Base-by-base conservation (phyloP, 1,284 basidiomycete species). In the Ustilago loliicola region DNA sequence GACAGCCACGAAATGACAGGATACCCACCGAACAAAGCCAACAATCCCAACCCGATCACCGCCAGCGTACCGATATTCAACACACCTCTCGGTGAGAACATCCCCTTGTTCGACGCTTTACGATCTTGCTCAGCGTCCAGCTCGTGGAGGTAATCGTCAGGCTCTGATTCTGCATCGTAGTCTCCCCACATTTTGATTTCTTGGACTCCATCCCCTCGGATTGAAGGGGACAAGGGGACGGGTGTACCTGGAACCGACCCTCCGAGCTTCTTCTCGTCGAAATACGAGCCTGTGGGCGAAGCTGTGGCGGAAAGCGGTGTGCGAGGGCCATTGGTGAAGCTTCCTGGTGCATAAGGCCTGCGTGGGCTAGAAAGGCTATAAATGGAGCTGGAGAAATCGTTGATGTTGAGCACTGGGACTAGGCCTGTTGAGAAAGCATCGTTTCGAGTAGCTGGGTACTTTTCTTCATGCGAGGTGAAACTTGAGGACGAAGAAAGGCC, bases 1-100 rank as follows among this genome's bases (percentile, higher is more conserved):
- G 50, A 50, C 15, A 72, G 48, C 59, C 61, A 74, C 2, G 72
- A 64, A 25, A 79, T 63, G 57, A 83, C 72, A 3, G 81, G 81
- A 27, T 82, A 80, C 0, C 72, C 80, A 11, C 66, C 71, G 36
- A 83, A 80, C 47, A 83, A 61, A 19, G 62, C 63, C 15, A 82
- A 47, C 34, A 83, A 55, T 5, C 59, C 79, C 4, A 69, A 15
- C 1, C 71, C 60, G 38, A 82, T 57, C 10, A 83, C 11, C 0
- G 61, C 32, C 11, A 83, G 52, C 7, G 68, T 66, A 8, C 68
- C 58, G n/a, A 83, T 66, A 47, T 82, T 82, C 29, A 79, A 45
- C 10, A 77, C 17, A 13, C 77, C 79, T 8, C 82, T 57, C 2
- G 36, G 51, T 2, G 76, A 62, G 15, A 65, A 64, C 17, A 62